phyloP scores from a whole-genome alignment of 331 rosid species.

The Malus hybrid region DNA sequence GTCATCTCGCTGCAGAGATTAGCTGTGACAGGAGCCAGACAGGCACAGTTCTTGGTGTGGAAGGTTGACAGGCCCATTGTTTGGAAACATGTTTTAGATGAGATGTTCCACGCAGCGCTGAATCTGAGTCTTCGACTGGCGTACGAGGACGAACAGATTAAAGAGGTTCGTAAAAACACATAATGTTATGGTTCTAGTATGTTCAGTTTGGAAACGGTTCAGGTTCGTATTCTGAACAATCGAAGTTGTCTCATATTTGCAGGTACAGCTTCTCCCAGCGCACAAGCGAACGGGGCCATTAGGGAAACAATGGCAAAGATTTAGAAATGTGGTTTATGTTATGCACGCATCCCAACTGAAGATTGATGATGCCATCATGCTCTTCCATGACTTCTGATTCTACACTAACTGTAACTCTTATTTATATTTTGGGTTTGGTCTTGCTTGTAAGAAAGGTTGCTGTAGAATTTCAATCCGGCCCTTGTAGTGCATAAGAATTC shows the following conservation, averaged over 20 bases:
- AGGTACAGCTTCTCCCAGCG: constrained; percentile 41
- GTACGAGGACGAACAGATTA: constrained; percentile 51
- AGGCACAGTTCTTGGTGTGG: constrained; percentile 47
- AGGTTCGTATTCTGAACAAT: background rate
- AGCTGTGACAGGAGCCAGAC: constrained; percentile 22
- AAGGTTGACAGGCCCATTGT: constrained; percentile 55
- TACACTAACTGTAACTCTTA: background rate
- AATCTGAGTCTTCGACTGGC: constrained; percentile 58
- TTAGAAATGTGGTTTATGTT: constrained; percentile 21
- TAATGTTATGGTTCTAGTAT: background rate
- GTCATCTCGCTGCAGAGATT: constrained; percentile 54
- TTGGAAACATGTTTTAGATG: constrained; percentile 70
- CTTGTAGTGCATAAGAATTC: no score
- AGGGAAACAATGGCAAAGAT: constrained; percentile 32
- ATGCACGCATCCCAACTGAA: constrained; percentile 60
- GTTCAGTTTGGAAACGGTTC: background rate
- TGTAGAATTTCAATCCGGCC: no score
- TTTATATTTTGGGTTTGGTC: no score
- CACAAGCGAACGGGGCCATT: constrained; percentile 31
- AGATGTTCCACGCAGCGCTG: constrained; percentile 84
- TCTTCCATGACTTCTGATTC: constrained; percentile 77
- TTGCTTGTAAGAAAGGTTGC: no score
- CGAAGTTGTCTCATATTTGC: constrained; percentile 1
- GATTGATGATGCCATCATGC: constrained; percentile 85
- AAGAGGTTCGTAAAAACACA: constrained; percentile 49